These are phyloP conservation scores for Escallonia rubra DNA, from an alignment of 129 eudicot species.

Conservation along the genomic window DNA sequence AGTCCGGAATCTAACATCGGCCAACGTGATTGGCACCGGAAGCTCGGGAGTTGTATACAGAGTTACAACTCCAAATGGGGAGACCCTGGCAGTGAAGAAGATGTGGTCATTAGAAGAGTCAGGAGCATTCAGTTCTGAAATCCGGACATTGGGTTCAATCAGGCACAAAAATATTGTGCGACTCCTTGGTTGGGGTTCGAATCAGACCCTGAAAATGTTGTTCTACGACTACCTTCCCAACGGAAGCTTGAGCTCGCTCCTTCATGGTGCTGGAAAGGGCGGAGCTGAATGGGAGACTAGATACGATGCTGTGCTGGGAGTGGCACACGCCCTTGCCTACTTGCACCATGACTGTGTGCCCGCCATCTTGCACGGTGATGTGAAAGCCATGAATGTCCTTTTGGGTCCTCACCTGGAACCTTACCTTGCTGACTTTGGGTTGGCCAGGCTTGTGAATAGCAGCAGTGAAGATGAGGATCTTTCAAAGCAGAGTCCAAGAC, in stretches of 20 bases:
- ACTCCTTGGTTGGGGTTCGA: slow-evolving; percentile 89
- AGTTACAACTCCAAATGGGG: slow-evolving; percentile 62
- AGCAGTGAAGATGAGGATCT: slow-evolving; percentile 15
- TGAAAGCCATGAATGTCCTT: slow-evolving; percentile 89
- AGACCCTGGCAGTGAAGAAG: slow-evolving; percentile 81
- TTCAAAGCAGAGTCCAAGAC: slow-evolving; percentile 51
- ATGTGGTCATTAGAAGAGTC: slow-evolving; percentile 95
- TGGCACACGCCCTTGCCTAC: slow-evolving; percentile 92
- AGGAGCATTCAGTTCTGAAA: slow-evolving; percentile 82
- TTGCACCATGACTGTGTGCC: slow-evolving; percentile 95
- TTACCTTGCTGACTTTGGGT: slow-evolving; percentile 89
- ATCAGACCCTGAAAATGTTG: slow-evolving; percentile 62
- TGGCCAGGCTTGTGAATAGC: slow-evolving; percentile 60
- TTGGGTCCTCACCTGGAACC: slow-evolving; percentile 74
- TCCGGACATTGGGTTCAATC: slow-evolving; percentile 76
- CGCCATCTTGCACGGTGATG: slow-evolving; percentile 88
- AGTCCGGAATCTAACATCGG: slow-evolving; percentile 54
- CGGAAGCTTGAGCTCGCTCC: slow-evolving; percentile 93
- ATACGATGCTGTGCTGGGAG: slow-evolving; percentile 64
- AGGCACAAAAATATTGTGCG: slow-evolving; percentile 89
- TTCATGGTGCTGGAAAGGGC: slow-evolving; percentile 82
- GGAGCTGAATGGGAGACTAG: slow-evolving; percentile 85
- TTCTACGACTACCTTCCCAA: slow-evolving; percentile 89
- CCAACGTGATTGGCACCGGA: slow-evolving; percentile 92
- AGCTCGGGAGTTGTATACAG: slow-evolving; percentile 96